Evolutionary conservation across 2,329 filamentous ascomycete genomes (phyloP), one percentile per base, ranked within the genome.

Genomic region (Cadophora sp.): DNA sequence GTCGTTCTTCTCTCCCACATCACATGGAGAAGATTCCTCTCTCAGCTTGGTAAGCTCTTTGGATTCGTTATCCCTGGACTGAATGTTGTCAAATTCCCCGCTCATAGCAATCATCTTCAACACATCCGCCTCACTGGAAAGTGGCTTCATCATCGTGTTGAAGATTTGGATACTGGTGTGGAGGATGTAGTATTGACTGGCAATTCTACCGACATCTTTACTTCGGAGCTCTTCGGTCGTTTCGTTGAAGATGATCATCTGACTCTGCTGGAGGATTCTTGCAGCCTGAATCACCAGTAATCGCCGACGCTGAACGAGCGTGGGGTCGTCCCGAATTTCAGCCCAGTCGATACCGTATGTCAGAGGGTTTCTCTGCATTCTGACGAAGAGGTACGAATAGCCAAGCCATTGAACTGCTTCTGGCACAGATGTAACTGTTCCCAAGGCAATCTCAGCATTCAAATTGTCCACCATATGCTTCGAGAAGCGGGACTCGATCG

Each of bases 211-310:
- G 62, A 98, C 91, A 75, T 99, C 95, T 79, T 99, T 99, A 69
- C 94, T 92, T 68, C 93, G 90, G 9, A 99, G 87, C 75, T 97
- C 95, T 73, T 97, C 95, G 0, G 95, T 99, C 22, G 85, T 88
- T 77, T 98, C 96, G 73, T 99, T 97, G 83, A 95, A 99, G 66
- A 99, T 96, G 76, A 99, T 96, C 97, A 99, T 99, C 80, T 99
- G 96, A 74, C 93, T 97, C 76, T 94, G 87, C 77, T 97, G 94
- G 53, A 99, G 82, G 5, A 93, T 92, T 53, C 90, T 86, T 0
- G 96, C 96, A 27, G 96, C 96, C 74, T 97, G 91, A 55, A 97
- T 94, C 64, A 96, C 91, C 63, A 99, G 84, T 72, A 96, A 90
- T 3, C 94, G 89, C 62, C 96, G 89, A 73, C 95, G 87, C 76